Evolutionary conservation across 2,329 filamentous ascomycete species (phyloP), one percentile per base, ranked within the genome.

Genomic region (Furcasterigmium furcatum): DNA sequence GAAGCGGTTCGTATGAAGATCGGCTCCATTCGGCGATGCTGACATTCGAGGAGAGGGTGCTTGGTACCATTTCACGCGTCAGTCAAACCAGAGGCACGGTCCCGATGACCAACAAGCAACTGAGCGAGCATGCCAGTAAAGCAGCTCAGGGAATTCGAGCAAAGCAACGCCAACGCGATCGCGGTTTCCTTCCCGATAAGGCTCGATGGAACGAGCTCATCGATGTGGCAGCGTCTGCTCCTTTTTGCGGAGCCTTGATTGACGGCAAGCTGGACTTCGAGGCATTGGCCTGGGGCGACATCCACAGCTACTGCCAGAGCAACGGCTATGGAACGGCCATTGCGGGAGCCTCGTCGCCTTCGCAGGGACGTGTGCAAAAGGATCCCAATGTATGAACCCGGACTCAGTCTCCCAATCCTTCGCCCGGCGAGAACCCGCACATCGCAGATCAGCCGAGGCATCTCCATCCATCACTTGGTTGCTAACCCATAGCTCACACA

Each of bases 341-440:
- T 16, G n/a, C 34, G n/a, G 34, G n/a, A 7, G 34, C 34, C 34
- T 18, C n/a, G 34, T 9, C 34, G n/a, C 12, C 34, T 14, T 18
- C 34, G 9, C n/a, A 6, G 34, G 7, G 8, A 10, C n/a, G n/a
- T 5, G 19, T 9, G 34, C 9, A 18, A 6, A 18, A 56, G 14
- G 62, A 68, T 35, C 61, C 60, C 34, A 51, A 60, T 47, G 65
- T 68, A 67, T 51, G 64, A 56, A 19, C 44, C 25, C 42, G 45
- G 16, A 16, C 16, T 41, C 32, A 32, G 21, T 43, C 50, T 46
- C 22, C 25, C 20, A 22, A 7, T 34, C n/a, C 8, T 35, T 35
- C 32, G 12, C 7, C 24, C n/a, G 19, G 34, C 34, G 19, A 36
- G 9, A 16, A 36, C 12, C 16, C 34, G n/a, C 16, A 36, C 16